phyloP scores from a whole-genome alignment of 441 rosid genomes.

The Kokia cookei region DNA sequence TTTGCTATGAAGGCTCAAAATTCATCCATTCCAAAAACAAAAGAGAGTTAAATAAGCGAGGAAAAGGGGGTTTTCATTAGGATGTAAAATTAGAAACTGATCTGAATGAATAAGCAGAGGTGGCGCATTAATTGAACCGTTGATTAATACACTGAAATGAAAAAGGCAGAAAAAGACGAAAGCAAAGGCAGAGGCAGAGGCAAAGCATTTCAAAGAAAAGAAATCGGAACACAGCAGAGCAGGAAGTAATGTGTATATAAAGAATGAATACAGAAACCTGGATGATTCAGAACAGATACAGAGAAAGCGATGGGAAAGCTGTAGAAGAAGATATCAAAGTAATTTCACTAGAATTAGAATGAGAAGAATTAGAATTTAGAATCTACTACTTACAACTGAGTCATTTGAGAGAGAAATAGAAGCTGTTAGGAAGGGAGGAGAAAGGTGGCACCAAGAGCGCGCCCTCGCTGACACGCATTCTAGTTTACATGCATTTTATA shows the following conservation, averaged over 20 bases:
- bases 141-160: not conserved
- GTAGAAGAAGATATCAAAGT: too few relatives aligned
- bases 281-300: not conserved
- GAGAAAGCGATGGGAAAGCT: not conserved
- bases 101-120: not conserved
- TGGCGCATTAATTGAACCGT: not conserved
- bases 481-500: not conserved
- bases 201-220: too few relatives aligned
- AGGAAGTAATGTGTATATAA: too few relatives aligned
- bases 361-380: too few relatives aligned
- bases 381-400: not conserved
- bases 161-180: not conserved
- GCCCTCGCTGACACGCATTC: not conserved
- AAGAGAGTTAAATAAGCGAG: too few relatives aligned
- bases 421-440: not conserved
- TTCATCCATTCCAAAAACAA: too few relatives aligned
- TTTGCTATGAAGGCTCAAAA: too few relatives aligned
- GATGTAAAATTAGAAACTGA: not conserved
- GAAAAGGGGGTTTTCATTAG: not conserved
- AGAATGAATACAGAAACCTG: not conserved
- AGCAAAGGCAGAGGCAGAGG: not conserved
- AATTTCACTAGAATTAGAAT: too few relatives aligned
- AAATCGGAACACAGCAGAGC: too few relatives aligned
- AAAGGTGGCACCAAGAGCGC: conserved; percentile 1
- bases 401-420: not conserved